phyloP scores from a whole-genome alignment of 805 yeast species.

The Komagataella phaffii region DNA sequence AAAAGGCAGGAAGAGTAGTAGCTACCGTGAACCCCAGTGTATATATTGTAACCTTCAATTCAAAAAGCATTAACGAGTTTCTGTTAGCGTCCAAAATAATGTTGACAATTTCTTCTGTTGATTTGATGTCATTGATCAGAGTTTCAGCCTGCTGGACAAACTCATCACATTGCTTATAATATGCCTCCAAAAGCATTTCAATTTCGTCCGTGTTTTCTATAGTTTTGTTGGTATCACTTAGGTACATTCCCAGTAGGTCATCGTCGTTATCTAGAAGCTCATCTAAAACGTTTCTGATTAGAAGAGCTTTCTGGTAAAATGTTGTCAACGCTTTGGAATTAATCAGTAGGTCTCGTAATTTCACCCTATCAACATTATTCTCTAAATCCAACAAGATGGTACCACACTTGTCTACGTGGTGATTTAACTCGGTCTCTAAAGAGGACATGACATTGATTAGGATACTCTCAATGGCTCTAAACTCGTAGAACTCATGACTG shows the following conservation, averaged over 20 bases:
- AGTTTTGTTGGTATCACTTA: conserved; percentile 27
- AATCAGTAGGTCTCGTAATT: conserved; percentile 58
- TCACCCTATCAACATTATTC: conserved; percentile 64
- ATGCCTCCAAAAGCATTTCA: conserved; percentile 79
- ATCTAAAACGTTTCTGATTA: conserved; percentile 72
- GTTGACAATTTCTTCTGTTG: conserved; percentile 88
- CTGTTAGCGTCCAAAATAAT: conserved; percentile 86
- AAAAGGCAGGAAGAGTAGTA: conserved; percentile 74
- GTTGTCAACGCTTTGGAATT: conserved; percentile 58
- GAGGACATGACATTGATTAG: conserved; percentile 69
- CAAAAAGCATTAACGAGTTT: conserved; percentile 79
- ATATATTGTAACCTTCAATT: conserved; percentile 69
- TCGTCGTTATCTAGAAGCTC: conserved; percentile 81
- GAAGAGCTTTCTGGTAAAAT: conserved; percentile 60
- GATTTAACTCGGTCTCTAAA: conserved; percentile 61
- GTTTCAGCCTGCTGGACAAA: conserved; percentile 85
- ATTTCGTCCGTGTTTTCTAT: conserved; percentile 43
- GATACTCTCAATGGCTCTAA: conserved; percentile 72
- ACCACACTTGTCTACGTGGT: conserved; percentile 46
- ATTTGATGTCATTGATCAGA: conserved; percentile 66
- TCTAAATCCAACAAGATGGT: conserved; percentile 58
- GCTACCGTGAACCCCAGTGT: conserved; percentile 81
- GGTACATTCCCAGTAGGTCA: conserved; percentile 67
- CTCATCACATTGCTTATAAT: conserved; percentile 86
- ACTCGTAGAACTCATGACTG: conserved; percentile 54